Evolutionary conservation across 768 basidiomycete species (phyloP), one percentile per base, ranked within the genome.

Genomic region (Leccinum barrowsii): DNA sequence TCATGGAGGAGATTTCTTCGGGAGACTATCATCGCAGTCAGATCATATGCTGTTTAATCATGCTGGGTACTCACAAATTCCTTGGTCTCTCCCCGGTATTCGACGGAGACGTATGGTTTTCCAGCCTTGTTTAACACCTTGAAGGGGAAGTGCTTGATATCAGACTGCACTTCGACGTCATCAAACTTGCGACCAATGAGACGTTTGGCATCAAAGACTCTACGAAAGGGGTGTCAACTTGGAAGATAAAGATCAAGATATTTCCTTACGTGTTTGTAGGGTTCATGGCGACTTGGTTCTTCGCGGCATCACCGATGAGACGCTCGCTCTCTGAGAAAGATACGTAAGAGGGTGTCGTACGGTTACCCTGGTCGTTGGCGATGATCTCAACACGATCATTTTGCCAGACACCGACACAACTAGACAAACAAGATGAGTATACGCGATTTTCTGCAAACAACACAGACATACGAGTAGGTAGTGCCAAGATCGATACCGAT

Each of bases 331-430:
- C 91, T 63, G 92, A 90, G 82, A 96, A 96, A 52, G 94, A 87
- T 76, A 97, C 94, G 74, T 95, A 96, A 7, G 94, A 96, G 15
- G 94, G 94, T 7, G 94, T 96, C 8, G 94, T 96, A 58, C 94
- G 89, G 80, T 96, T 92, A 73, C 91, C 90, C 80, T 92, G 91
- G 76, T 93, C 90, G 70, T 93, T 93, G 77, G 90, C 90, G 73
- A 98, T 98, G 80, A 97, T 97, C 79, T 97, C 95, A 64, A 97
- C 95, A 73, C 95, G 92, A 81, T 98, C 96, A 71, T 97, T 94
- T 83, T 95, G 92, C 94, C 95, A 98, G 62, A 98, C 95, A 83
- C 92, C 96, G 69, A 98, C 96, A 76, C 95, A 98, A n/a, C 92
- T 94, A 73, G 28, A 59, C 55, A 57, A 37, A 57, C 35, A 37